A percentile compares a stretch with the other conserved stretches of the same genome.
phyloP scores from a whole-genome alignment of 2,329 filamentous ascomycete species.

The Fonsecaea nubica region DNA sequence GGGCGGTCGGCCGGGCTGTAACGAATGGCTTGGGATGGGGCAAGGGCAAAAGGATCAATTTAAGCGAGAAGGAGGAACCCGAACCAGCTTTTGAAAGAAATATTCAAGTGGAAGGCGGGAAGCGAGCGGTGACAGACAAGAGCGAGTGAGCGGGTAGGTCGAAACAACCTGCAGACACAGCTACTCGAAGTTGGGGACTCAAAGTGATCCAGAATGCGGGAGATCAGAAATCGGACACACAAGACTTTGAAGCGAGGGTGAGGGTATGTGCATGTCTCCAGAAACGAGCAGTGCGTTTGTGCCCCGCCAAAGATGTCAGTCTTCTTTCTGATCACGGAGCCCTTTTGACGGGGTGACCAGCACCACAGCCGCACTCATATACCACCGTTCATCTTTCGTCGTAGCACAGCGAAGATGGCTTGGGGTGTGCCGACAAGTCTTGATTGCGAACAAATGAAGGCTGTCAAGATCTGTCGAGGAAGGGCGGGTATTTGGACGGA shows the following conservation, averaged over 20 bases:
- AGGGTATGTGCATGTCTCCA: background rate
- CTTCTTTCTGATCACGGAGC: background rate
- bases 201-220: background rate
- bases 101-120: background rate
- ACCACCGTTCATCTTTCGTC: background rate
- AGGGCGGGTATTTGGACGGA: too few species aligned
- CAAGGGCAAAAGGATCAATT: conserved; percentile 39
- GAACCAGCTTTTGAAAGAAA: background rate
- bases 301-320: background rate
- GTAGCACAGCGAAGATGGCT: background rate
- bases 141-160: conserved; percentile 6
- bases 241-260: background rate
- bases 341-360: background rate
- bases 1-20: conserved; percentile 63
- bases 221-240: background rate
- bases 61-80: conserved; percentile 37
- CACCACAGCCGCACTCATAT: background rate
- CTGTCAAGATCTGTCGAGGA: too few species aligned
- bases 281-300: background rate
- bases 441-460: background rate
- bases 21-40: conserved; percentile 32
- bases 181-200: background rate
- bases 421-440: background rate
- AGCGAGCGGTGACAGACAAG: conserved; percentile 5
- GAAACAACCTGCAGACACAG: background rate